Evolutionary conservation across 331 rosid genomes (phyloP).

Genomic region (Arachis monticola): DNA sequence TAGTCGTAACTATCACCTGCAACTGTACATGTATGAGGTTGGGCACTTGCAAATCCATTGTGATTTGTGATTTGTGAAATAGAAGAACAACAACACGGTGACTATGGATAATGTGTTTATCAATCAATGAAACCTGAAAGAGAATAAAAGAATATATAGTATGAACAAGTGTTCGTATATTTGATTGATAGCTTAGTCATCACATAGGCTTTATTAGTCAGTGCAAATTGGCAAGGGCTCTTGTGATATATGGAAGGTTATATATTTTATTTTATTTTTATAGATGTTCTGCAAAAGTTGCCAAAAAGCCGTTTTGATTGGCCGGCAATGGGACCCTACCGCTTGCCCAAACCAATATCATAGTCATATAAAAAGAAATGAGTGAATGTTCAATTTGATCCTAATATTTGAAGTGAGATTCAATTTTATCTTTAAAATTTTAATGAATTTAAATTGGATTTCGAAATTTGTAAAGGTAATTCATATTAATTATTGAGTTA

Average conservation of each 20-base stretch:
- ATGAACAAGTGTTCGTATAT: constrained; percentile 25
- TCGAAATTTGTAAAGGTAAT: no score
- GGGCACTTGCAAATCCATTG: background rate
- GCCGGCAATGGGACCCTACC: constrained; percentile 38
- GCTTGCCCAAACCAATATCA: constrained; percentile 8
- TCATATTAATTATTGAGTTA: no score
- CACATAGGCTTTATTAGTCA: constrained; percentile 45
- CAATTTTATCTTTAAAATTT: no score
- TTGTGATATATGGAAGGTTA: background rate
- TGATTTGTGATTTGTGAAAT: constrained; percentile 3
- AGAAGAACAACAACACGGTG: background rate
- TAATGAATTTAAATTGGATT: no score
- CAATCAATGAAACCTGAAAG: background rate
- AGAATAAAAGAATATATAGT: constrained; percentile 30
- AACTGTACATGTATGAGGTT: background rate
- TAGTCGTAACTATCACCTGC: background rate
- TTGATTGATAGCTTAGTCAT: constrained; percentile 43
- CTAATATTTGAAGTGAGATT: no score
- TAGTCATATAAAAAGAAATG: no score
- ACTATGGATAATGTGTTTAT: background rate
- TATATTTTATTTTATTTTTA: background rate
- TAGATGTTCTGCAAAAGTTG: constrained; percentile 38
- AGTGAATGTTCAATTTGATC: no score
- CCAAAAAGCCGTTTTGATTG: constrained; percentile 11
- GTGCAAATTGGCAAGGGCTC: constrained; percentile 25